phyloP scores from a whole-genome alignment of 306 rosid genomes.

The Cucurbita moschata region DNA sequence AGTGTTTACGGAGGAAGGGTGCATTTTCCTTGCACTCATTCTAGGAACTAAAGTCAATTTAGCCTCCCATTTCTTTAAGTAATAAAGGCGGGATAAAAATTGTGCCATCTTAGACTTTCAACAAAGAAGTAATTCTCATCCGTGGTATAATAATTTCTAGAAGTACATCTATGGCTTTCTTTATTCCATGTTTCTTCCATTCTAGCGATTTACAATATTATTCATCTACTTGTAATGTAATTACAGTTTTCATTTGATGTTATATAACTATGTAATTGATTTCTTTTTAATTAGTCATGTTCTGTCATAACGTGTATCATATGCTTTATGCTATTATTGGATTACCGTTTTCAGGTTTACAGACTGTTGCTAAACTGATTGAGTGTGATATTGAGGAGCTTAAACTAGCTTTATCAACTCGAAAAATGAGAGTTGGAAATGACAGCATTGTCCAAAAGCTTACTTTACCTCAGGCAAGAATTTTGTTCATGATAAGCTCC shows the following conservation, averaged over 20 bases:
- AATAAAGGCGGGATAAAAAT: neutral
- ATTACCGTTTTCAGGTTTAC: slow-evolving; percentile 39
- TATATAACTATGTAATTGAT: neutral
- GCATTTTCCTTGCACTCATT: neutral
- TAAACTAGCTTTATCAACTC: slow-evolving; percentile 65
- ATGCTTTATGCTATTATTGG: neutral
- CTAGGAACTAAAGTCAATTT: neutral
- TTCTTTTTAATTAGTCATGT: neutral
- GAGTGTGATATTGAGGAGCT: slow-evolving; percentile 72
- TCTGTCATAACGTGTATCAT: neutral
- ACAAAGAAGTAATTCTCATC: neutral
- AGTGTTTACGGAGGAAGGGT: neutral
- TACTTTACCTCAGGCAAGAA: slow-evolving; percentile 68
- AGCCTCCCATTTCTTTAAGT: neutral
- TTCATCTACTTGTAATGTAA: neutral
- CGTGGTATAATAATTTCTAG: neutral
- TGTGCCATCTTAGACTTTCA: neutral
- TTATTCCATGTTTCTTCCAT: neutral
- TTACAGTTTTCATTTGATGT: neutral
- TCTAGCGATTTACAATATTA: neutral
- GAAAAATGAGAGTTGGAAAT: slow-evolving; percentile 82
- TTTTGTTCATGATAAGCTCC: neutral
- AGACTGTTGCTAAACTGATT: slow-evolving; percentile 52
- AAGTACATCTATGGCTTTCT: neutral
- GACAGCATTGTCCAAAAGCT: slow-evolving; percentile 86